Percentiles rank a stretch among this genome's conserved stretches.
These are phyloP conservation scores for Phtheirospermum japonicum DNA, from an alignment of 257 asterid species.

Conservation along the genomic window DNA sequence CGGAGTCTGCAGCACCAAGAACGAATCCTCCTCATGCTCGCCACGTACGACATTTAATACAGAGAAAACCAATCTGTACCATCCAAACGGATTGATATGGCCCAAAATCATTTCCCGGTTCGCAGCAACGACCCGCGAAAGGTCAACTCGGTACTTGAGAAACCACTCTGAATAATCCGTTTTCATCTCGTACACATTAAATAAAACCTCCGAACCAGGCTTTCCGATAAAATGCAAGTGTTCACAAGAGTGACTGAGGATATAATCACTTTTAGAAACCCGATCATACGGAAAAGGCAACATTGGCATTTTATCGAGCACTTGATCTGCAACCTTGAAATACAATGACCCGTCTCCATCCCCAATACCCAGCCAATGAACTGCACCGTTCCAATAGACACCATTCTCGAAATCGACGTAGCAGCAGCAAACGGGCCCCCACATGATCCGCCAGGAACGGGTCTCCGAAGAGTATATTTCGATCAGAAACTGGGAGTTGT, in stretches of 20 bases:
- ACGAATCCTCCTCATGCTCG: slow-evolving; percentile 8
- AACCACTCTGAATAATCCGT: slow-evolving; percentile 39
- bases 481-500: background rate
- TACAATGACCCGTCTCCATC: background rate
- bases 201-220: background rate
- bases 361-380: slow-evolving; percentile 25
- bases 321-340: slow-evolving; percentile 22
- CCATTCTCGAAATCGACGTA: slow-evolving; percentile 16
- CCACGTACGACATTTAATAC: slow-evolving; percentile 2
- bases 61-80: background rate
- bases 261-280: background rate
- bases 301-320: slow-evolving; percentile 19
- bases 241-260: slow-evolving; percentile 32
- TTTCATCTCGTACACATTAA: slow-evolving; percentile 33
- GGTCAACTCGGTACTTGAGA: slow-evolving; percentile 30
- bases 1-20: slow-evolving; percentile 28
- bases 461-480: slow-evolving; percentile 37
- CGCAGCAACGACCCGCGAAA: slow-evolving; percentile 18
- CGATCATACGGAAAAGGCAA: background rate
- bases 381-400: slow-evolving; percentile 36
- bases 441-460: slow-evolving; percentile 33
- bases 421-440: slow-evolving; percentile 19
- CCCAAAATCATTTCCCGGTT: slow-evolving; percentile 19
- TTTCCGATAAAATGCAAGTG: slow-evolving; percentile 30
- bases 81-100: background rate